Conservation (phyloP, 805 yeast genomes). For the Monosporozyma siamensis region DNA sequence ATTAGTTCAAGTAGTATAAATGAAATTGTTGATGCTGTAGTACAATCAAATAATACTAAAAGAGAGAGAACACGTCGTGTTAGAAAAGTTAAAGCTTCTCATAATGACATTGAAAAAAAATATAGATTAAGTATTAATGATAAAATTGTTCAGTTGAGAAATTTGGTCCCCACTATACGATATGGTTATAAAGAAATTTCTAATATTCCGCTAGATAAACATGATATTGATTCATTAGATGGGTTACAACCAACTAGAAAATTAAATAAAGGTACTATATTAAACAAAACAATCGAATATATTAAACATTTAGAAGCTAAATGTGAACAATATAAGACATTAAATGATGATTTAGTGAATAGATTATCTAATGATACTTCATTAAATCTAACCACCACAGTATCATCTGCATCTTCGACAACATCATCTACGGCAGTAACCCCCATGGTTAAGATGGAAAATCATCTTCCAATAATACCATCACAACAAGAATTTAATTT, state of each 20-base stretch:
- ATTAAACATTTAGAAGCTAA: slow-evolving; percentile 62
- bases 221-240: slow-evolving; percentile 53
- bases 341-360: slow-evolving; percentile 36
- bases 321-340: slow-evolving; percentile 40
- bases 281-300: slow-evolving; percentile 69
- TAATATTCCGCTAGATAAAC: slow-evolving; percentile 43
- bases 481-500: neutral
- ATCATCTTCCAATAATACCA: neutral
- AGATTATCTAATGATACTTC: slow-evolving; percentile 3
- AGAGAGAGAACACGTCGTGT: slow-evolving; percentile 11
- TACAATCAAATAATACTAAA: neutral
- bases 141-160: slow-evolving; percentile 53
- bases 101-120: slow-evolving; percentile 63
- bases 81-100: slow-evolving; percentile 48
- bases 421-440: neutral
- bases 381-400: neutral
- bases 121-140: slow-evolving; percentile 64
- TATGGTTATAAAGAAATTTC: slow-evolving; percentile 36
- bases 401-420: neutral
- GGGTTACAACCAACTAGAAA: slow-evolving; percentile 71
- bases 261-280: slow-evolving; percentile 66
- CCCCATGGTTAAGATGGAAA: neutral
- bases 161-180: slow-evolving; percentile 57
- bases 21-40: neutral
- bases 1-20: slow-evolving; percentile 1